These are phyloP conservation scores for Cruciata laevipes DNA, from an alignment of 257 asterid genomes.

Conservation along the genomic window DNA sequence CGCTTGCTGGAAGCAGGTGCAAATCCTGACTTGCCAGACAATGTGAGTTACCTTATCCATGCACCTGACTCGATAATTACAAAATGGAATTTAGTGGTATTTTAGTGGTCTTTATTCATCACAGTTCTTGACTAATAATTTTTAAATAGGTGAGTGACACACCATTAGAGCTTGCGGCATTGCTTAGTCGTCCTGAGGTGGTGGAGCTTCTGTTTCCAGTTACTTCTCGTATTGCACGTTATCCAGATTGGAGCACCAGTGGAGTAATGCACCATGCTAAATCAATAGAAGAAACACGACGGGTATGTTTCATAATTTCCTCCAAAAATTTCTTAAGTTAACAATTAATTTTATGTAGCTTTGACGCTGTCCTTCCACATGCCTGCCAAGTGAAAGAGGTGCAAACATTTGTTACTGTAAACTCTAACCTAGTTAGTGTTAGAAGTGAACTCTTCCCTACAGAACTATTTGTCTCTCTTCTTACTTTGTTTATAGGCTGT, in stretches of 20 bases:
- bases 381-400: too few species aligned
- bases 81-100: too few species aligned
- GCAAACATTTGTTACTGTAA: too few species aligned
- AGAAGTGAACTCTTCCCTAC: too few species aligned
- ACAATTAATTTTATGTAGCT: neutral
- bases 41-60: neutral
- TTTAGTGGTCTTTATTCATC: neutral
- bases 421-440: too few species aligned
- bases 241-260: constrained; percentile 27
- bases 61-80: neutral
- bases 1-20: constrained; percentile 9
- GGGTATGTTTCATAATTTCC: neutral
- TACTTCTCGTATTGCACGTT: constrained; percentile 14
- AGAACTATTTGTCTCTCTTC: too few species aligned
- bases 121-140: neutral
- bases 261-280: constrained; percentile 13
- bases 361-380: neutral
- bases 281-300: constrained; percentile 13
- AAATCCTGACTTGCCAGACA: constrained; percentile 5
- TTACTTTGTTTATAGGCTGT: too few species aligned
- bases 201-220: constrained; percentile 23
- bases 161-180: constrained; percentile 11
- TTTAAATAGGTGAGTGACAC: neutral
- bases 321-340: too few species aligned
- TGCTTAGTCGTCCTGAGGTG: neutral